Evolutionary conservation across 768 basidiomycete genomes (phyloP).

Genomic region (Ephemerocybe angulata): DNA sequence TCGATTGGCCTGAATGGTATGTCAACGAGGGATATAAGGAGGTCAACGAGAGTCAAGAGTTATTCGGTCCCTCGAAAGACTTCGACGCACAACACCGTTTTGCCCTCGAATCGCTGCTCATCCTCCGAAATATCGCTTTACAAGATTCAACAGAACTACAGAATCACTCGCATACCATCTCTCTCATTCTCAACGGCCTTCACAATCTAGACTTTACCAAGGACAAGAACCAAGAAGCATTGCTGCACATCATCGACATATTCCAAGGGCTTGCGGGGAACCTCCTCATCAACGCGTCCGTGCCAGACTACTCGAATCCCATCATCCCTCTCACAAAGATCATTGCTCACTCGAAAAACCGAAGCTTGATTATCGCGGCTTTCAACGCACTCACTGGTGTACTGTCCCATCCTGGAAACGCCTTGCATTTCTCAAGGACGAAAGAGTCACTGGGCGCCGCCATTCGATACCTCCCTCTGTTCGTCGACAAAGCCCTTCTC

Average conservation of each 20-base stretch:
- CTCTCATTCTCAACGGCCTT: conserved; percentile 63
- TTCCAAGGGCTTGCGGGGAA: conserved; percentile 58
- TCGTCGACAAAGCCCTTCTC: conserved; percentile 63
- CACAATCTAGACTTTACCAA: conserved; percentile 53
- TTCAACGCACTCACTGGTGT: conserved; percentile 59
- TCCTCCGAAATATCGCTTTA: conserved; percentile 83
- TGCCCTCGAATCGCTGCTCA: conserved; percentile 80
- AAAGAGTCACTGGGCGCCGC: conserved; percentile 62
- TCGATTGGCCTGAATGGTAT: conserved; percentile 89
- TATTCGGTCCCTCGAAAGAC: conserved; percentile 57
- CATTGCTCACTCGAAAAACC: conserved; percentile 57
- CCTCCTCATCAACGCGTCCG: conserved; percentile 32
- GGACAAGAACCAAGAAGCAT: conserved; percentile 70
- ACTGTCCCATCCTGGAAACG: conserved; percentile 59
- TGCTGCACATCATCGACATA: conserved; percentile 69
- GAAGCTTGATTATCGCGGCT: conserved; percentile 69
- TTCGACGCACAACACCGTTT: conserved; percentile 58
- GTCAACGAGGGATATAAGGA: conserved; percentile 54
- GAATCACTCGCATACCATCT: conserved; percentile 55
- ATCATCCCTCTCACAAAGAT: conserved; percentile 55
- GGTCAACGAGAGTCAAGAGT: conserved; percentile 33
- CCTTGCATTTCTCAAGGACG: conserved; percentile 45
- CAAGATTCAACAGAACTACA: conserved; percentile 61
- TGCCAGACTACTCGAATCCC: conserved; percentile 41
- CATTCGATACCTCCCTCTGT: conserved; percentile 69